A percentile compares a stretch with the other conserved stretches of the same genome.
phyloP scores from a whole-genome alignment of 108 stramenopile species.

The Cylindrotheca fusiformis region DNA sequence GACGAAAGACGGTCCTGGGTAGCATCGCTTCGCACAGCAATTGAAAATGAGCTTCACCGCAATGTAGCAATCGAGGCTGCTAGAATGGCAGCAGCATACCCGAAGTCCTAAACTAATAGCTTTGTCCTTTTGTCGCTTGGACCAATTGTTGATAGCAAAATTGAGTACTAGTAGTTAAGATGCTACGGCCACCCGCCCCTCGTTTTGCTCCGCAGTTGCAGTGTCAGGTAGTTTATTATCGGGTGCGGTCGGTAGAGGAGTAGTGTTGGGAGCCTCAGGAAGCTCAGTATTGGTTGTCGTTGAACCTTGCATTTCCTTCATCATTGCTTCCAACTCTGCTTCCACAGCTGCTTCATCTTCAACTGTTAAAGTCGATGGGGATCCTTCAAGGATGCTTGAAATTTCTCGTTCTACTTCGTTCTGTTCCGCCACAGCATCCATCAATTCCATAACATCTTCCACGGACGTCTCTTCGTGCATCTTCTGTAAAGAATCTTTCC shows the following conservation, averaged over 20 bases:
- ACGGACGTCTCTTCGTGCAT: conserved; percentile 86
- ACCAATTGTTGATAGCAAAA: background rate
- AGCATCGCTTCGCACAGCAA: conserved; percentile 25
- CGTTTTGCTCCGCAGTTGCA: background rate
- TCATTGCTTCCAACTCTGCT: conserved; percentile 44
- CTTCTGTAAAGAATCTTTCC: conserved; percentile 85
- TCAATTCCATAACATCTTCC: conserved; percentile 87
- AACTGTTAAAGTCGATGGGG: conserved; percentile 21
- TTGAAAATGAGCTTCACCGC: conserved; percentile 36
- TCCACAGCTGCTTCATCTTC: conserved; percentile 53
- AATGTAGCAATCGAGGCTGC: conserved; percentile 42
- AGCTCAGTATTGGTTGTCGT: conserved; percentile 2
- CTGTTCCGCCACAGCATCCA: conserved; percentile 88
- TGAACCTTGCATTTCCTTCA: conserved; percentile 23
- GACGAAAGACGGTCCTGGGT: conserved; percentile 45
- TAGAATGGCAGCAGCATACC: conserved; percentile 31
- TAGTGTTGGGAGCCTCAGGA: conserved; percentile 23
- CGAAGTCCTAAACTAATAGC: background rate
- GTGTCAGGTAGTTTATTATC: conserved; percentile 22
- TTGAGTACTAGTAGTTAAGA: conserved; percentile 6
- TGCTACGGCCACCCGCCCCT: conserved; percentile 14
- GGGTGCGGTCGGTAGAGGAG: conserved; percentile 27
- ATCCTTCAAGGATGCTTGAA: conserved; percentile 47
- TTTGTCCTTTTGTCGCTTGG: background rate
- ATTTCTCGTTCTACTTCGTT: conserved; percentile 81